phyloP scores from a whole-genome alignment of 768 basidiomycete species.

The Cyclocybe aegerita region DNA sequence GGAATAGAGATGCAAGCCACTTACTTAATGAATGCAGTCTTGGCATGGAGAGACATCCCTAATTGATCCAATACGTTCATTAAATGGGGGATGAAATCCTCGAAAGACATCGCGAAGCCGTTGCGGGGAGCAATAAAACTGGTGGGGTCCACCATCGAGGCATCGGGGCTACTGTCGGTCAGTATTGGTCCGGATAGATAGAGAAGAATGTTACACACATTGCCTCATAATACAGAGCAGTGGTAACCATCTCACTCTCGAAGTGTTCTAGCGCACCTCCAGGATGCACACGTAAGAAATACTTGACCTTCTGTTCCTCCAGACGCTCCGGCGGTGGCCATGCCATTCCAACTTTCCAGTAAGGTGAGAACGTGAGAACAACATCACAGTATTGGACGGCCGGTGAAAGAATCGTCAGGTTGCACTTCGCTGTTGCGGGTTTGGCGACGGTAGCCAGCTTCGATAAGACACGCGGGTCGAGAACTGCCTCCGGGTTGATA shows the following conservation, averaged over 20 bases:
- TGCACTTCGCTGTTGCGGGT: conserved; percentile 74
- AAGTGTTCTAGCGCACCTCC: conserved; percentile 88
- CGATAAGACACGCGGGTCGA: conserved; percentile 76
- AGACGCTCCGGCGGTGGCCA: conserved; percentile 78
- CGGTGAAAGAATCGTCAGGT: conserved; percentile 73
- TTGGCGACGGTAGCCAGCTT: conserved; percentile 77
- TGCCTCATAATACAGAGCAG: conserved; percentile 84
- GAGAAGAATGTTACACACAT: conserved; percentile 46
- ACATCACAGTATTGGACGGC: conserved; percentile 80
- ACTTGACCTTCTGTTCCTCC: conserved; percentile 73
- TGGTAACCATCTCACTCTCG: conserved; percentile 76
- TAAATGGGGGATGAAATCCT: conserved; percentile 78
- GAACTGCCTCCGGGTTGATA: conserved; percentile 63
- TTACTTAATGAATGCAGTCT: conserved; percentile 81
- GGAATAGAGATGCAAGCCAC: conserved; percentile 16
- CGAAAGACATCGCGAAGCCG: conserved; percentile 81
- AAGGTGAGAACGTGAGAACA: conserved; percentile 63
- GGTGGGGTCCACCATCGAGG: conserved; percentile 70
- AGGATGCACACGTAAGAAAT: conserved; percentile 80
- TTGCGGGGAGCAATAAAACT: conserved; percentile 82
- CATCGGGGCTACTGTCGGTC: conserved; percentile 61
- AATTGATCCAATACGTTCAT: conserved; percentile 82
- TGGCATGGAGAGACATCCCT: conserved; percentile 80
- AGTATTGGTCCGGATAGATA: neutral
- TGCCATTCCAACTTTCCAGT: conserved; percentile 74